A percentile compares a stretch with the other conserved stretches of the same genome.
These are phyloP conservation scores for Boletellus ananas DNA, from an alignment of 768 basidiomycete genomes.

Conservation along the genomic window DNA sequence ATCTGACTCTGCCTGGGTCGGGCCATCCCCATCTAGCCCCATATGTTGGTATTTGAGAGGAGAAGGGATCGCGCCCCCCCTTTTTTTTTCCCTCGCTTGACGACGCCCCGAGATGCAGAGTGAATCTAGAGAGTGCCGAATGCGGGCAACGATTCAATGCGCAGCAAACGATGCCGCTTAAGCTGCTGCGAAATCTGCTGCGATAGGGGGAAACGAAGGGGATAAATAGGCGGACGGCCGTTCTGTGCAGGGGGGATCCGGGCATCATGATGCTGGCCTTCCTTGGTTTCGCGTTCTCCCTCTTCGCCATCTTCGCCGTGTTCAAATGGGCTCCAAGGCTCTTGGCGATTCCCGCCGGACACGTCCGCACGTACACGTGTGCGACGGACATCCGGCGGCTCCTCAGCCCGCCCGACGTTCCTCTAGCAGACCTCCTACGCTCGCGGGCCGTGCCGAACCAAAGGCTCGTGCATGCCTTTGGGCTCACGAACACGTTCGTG, in stretches of 20 bases:
- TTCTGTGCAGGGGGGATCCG: neutral
- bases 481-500: conserved; percentile 51
- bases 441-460: conserved; percentile 21
- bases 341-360: neutral
- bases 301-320: neutral
- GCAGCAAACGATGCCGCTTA: neutral
- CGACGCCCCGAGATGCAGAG: neutral
- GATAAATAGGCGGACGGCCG: neutral
- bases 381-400: conserved; percentile 5
- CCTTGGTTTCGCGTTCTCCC: too few relatives aligned
- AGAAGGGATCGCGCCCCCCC: neutral
- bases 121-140: neutral
- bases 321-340: conserved; percentile 1
- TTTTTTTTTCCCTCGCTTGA: neutral
- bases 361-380: conserved; percentile 8
- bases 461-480: conserved; percentile 26
- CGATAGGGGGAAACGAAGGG: too few relatives aligned
- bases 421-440: conserved; percentile 14
- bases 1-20: too few relatives aligned
- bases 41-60: conserved; percentile 1
- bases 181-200: neutral
- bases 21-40: neutral
- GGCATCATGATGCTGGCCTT: too few relatives aligned
- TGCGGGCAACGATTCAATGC: neutral
- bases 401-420: conserved; percentile 11